Base-by-base conservation (phyloP, 31 red algal genomes). In the Porphyra umbilicalis region DNA sequence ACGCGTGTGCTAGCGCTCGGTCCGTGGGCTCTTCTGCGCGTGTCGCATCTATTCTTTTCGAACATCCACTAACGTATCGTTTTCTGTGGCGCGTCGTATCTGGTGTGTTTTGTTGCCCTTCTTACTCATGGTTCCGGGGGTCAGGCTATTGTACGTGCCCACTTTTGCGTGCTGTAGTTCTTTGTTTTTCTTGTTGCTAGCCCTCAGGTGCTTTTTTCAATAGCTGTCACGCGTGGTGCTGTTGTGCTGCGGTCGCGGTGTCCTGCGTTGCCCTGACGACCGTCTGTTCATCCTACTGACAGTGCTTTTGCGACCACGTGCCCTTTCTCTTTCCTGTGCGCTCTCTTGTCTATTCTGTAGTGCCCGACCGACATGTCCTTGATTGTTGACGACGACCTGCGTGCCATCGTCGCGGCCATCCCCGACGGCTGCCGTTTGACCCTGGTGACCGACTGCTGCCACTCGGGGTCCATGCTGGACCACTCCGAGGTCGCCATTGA, bases 321-420 rank as follows among this genome's bases (percentile, higher is more conserved):
- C 57, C 57, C 25, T 71, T 7, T 7, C 30, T 71, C 14, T 29
- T 71, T 18, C 25, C 6, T 71, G 57, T 71, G 57, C 14, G 25
- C 30, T 29, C 8, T 0, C 57, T 29, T 71, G 20, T 71, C 25
- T 16, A n/a, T 29, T n/a, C 14, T 29, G 30, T 29, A 71, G 57
- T 87, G 87, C 25, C 76, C 89, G 35, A 87, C 85, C 18, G 83
- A 94, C 32, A 86, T 94, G 38, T 94, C 89, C 86, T 80, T 94
- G 35, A 86, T 91, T 84, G 93, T 90, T 76, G 93, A 95, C 79
- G 93, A 95, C 78, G 93, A 95, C 81, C 83, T 95, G 77, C 88
- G 89, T 33, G 86, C 85, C 35, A 89, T 78, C 77, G 90, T 95
- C 76, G 82, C 85, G 34, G 35, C 88, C 44, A 89, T 91, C 68